These are phyloP conservation scores for Penicillium cosmopolitanum DNA, from an alignment of 495 filamentous ascomycete genomes.

Conservation along the genomic window DNA sequence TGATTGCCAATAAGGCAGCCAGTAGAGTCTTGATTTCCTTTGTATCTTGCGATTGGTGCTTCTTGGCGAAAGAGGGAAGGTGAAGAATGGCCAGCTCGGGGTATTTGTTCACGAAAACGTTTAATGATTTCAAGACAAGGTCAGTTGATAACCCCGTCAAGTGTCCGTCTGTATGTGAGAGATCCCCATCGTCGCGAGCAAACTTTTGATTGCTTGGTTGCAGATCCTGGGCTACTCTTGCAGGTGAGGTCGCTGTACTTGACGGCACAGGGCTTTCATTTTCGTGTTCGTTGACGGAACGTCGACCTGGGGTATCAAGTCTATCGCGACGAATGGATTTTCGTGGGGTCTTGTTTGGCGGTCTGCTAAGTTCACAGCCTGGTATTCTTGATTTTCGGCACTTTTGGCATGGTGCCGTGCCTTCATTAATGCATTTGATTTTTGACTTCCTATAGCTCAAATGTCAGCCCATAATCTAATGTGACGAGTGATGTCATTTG, in stretches of 20 bases:
- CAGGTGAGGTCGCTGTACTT: background rate
- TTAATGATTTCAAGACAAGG: slow-evolving; percentile 21
- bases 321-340: slow-evolving; percentile 1
- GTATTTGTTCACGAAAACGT: slow-evolving; percentile 26
- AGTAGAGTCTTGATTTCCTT: slow-evolving; percentile 18
- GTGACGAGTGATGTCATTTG: background rate
- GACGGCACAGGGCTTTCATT: slow-evolving; percentile 2
- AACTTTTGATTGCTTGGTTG: background rate
- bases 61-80: slow-evolving; percentile 16
- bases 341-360: slow-evolving; percentile 5
- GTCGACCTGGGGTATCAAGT: background rate
- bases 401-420: slow-evolving; percentile 24
- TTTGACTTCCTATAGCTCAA: slow-evolving; percentile 21
- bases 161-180: slow-evolving; percentile 10
- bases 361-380: slow-evolving; percentile 19
- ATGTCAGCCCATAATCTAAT: background rate
- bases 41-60: slow-evolving; percentile 12
- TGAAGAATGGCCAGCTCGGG: slow-evolving; percentile 26
- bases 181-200: background rate
- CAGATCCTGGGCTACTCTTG: background rate
- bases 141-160: slow-evolving; percentile 4
- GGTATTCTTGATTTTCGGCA: slow-evolving; percentile 19
- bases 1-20: slow-evolving; percentile 15
- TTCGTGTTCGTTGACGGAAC: slow-evolving; percentile 4
- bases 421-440: slow-evolving; percentile 25